A percentile compares a stretch with the other conserved stretches of the same genome.
phyloP scores from a whole-genome alignment of 345 rosid species.

The Dovyalis caffra region DNA sequence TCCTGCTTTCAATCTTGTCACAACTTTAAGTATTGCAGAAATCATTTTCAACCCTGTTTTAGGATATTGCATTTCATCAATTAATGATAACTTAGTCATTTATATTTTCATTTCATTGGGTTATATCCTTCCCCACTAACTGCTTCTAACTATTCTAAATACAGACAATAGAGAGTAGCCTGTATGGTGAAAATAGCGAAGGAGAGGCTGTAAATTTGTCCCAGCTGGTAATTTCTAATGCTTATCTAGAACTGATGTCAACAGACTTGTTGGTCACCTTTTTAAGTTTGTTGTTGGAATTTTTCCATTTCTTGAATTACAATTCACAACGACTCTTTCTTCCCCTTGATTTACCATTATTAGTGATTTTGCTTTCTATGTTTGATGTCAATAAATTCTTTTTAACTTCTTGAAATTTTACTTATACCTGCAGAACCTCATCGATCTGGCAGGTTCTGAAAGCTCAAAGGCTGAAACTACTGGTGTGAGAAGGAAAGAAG shows the following conservation, averaged over 20 bases:
- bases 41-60: background rate
- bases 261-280: conserved; percentile 17
- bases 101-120: background rate
- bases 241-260: conserved; percentile 23
- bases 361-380: background rate
- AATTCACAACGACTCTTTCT: background rate
- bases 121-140: conserved; percentile 21
- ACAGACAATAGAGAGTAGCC: conserved; percentile 94
- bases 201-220: conserved; percentile 94
- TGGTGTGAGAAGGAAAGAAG: conserved; percentile 94
- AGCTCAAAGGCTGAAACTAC: conserved; percentile 97
- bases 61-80: background rate
- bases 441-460: conserved; percentile 99
- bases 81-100: background rate
- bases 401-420: conserved; percentile 39
- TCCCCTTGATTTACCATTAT: background rate
- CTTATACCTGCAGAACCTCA: conserved; percentile 88
- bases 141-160: conserved; percentile 14
- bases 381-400: conserved; percentile 6
- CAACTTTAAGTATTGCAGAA: background rate
- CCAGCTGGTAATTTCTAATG: conserved; percentile 71
- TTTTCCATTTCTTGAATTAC: conserved; percentile 2
- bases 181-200: conserved; percentile 65
- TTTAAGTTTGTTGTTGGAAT: conserved; percentile 11
- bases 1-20: background rate